Evolutionary conservation across 768 basidiomycete species (phyloP), one percentile per base, ranked within the genome.

Genomic region (Flagelloscypha sp.): DNA sequence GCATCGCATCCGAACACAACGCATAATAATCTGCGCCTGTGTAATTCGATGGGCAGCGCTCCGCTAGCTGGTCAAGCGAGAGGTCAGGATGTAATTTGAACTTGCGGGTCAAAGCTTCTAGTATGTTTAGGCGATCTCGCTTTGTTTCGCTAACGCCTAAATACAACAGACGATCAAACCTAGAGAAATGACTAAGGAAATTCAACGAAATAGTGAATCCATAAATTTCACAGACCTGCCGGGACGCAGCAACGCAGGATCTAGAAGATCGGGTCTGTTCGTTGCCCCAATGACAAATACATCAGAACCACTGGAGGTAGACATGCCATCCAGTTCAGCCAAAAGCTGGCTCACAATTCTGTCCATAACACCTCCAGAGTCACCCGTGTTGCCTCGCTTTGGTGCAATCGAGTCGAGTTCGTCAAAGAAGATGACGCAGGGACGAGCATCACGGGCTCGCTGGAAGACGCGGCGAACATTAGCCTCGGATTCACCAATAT

Each of bases 1-100:
- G 67, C 72, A 99, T 78, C 1, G 95, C 93, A 57, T 99, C 94
- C 5, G 90, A 85, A 56, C 95, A 98, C 7, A 99, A 64, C 0
- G 95, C 95, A 62, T 99, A 98, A 44, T 98, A 92, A 55, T 99
- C 95, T 27, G 95, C 95, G 28, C 95, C 95, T 2, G 95, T 98
- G 52, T 83, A 92, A 53, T 92, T 89, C 66, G 93, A 88, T 0
- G 89, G 82, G 42, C 93, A 98, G 22, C 62, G 59, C 18, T 76
- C 65, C 15, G 84, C 86, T 28, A 99, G 57, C 6, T 48, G 42
- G 13, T 56, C 54, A 6, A 98, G 71, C 46, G 79, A 63, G 6
- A 92, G 64, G 32, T 58, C 62, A 0, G 81, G 68, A 46, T 85
- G 72, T 17, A 97, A 70, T 23, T 72, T 76, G 67, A 99, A 98